A percentile compares a stretch with the other conserved stretches of the same genome.
These are phyloP conservation scores for Talaromyces sp. DNA, from an alignment of 2,329 filamentous ascomycete species.

Conservation along the genomic window DNA sequence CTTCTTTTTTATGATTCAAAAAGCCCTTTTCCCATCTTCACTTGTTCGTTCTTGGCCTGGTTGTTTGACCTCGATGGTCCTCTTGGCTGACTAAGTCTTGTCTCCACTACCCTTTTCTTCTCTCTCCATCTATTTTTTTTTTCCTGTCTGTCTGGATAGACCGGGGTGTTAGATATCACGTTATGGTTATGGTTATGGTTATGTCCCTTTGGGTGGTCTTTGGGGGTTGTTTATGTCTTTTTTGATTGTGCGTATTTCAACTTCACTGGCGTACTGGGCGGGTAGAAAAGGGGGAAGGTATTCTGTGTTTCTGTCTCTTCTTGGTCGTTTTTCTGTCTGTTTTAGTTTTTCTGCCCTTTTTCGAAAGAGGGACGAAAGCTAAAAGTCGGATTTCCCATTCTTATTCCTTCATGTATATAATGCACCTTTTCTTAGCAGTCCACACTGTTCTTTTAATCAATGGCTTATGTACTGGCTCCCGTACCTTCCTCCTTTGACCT, in stretches of 20 bases:
- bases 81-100: constrained; percentile 4
- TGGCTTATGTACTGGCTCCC: constrained; percentile 8
- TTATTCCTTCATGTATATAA: constrained; percentile 7
- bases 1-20: neutral
- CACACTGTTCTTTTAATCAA: constrained; percentile 16
- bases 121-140: constrained; percentile 15
- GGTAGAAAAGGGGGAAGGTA: constrained; percentile 7
- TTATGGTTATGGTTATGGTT: too few species aligned
- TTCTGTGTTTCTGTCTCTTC: constrained; percentile 13
- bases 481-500: neutral
- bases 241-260: neutral
- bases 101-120: constrained; percentile 13
- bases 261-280: neutral
- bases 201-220: constrained; percentile 29
- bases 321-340: constrained; percentile 5
- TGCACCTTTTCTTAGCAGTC: neutral
- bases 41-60: constrained; percentile 7
- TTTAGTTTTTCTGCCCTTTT: constrained; percentile 1
- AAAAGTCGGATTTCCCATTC: constrained; percentile 1
- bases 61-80: constrained; percentile 16
- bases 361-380: neutral
- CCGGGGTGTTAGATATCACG: constrained; percentile 32
- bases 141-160: constrained; percentile 38
- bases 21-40: constrained; percentile 1
- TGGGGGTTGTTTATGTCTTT: constrained; percentile 22